Base-by-base conservation (phyloP, 169 alveolate genomes). In the Condylostoma magnum region DNA sequence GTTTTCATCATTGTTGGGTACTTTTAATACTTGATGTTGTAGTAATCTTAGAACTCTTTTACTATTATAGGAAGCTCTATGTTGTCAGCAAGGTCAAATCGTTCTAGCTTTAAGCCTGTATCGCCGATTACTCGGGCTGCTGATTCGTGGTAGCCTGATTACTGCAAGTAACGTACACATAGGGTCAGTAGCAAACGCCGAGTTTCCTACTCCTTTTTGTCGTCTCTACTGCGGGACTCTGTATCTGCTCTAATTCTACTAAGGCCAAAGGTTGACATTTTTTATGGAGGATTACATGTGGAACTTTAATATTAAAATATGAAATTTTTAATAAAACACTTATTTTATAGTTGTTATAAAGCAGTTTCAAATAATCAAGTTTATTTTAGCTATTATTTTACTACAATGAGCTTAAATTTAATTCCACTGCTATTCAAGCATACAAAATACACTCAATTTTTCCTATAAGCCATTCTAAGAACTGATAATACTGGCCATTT, bases 21-120 rank as follows among this genome's bases (percentile, higher is more conserved):
- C 68, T 86, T 85, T 25, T 79, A 72, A 74, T 87, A 86, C 80
- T 81, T 87, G 80, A 86, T 66, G 46, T 84, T 83, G 82, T 84
- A 90, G 74, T 87, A 93, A 43, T 90, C 92, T 63, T 93, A 95
- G 60, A 83, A 93, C 71, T 93, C 95, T 68, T 80, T 75, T 3
- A 93, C 80, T 10, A 93, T 89, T 50, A 85, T 76, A 46, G 65
- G 83, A 48, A 93, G 80, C 83, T 89, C 95, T 57, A 93, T 90
- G 63, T 93, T 93, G 56, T 93, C 97, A 22, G 97, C 95, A 5
- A 83, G 93, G n/a, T 71, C 79, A 31, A 56, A 56, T 25, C 38
- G 34, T n/a, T 71, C 79, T 6, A 71, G 63, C 8, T 37, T 50
- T 6, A 56, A 34, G 25, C 79, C 79, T 25, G 79, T n/a, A 31